Conservation (phyloP, 345 rosid species). For the Hibiscus tridactylites region DNA sequence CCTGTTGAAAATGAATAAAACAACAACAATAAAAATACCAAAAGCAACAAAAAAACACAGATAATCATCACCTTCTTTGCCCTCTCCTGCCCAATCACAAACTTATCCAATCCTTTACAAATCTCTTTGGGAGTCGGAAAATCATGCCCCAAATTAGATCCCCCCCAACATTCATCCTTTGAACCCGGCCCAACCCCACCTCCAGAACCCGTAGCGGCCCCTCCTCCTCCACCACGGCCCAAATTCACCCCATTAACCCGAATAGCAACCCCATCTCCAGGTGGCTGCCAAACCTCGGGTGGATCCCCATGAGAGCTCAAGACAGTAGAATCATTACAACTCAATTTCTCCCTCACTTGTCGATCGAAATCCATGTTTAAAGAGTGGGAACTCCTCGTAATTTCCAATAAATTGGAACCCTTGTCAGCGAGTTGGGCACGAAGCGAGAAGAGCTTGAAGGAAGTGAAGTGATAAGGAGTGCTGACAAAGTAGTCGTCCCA, state of each 20-base stretch:
- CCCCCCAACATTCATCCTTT: constrained; percentile 87
- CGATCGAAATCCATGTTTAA: constrained; percentile 18
- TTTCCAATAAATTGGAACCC: constrained; percentile 32
- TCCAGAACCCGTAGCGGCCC: constrained; percentile 23
- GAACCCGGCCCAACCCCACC: constrained; percentile 38
- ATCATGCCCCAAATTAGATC: constrained; percentile 74
- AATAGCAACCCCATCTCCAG: constrained; percentile 67
- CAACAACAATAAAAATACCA: background rate
- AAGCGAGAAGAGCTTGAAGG: constrained; percentile 52
- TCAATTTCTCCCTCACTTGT: constrained; percentile 24
- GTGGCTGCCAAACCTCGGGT: constrained; percentile 99
- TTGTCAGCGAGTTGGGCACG: constrained; percentile 45
- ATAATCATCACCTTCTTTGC: constrained; percentile 76
- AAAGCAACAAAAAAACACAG: background rate
- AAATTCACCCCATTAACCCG: constrained; percentile 37
- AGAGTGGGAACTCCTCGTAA: constrained; percentile 20
- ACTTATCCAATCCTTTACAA: constrained; percentile 82
- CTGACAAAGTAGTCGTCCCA: constrained; percentile 39
- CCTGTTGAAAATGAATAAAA: background rate
- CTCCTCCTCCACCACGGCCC: constrained; percentile 33
- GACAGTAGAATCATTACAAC: constrained; percentile 14
- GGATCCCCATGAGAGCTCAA: constrained; percentile 72
- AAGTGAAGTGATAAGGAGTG: constrained; percentile 38
- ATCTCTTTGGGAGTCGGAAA: constrained; percentile 98
- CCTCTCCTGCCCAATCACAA: constrained; percentile 94